phyloP scores from a whole-genome alignment of 306 rosid genomes.

The Hylodesmum podocarpum region DNA sequence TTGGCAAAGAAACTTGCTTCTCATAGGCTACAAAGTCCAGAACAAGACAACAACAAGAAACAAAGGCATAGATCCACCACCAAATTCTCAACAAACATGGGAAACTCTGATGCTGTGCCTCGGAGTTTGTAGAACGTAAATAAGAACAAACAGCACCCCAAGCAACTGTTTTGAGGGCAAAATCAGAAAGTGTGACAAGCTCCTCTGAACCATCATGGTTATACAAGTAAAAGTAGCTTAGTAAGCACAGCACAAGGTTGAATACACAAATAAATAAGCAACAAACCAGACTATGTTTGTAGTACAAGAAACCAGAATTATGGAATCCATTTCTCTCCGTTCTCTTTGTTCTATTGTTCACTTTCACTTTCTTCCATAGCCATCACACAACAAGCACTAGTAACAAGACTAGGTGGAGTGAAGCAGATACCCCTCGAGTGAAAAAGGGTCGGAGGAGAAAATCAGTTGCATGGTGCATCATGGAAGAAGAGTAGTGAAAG shows the following conservation, averaged over 20 bases:
- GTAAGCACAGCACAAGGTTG: slow-evolving; percentile 39
- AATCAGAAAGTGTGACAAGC: slow-evolving; percentile 45
- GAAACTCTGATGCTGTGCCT: slow-evolving; percentile 22
- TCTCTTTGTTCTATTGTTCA: slow-evolving; percentile 8
- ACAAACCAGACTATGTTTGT: slow-evolving; percentile 25
- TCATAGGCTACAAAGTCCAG: slow-evolving; percentile 37
- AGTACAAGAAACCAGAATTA: neutral
- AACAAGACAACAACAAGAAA: slow-evolving; percentile 51
- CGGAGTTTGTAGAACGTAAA: slow-evolving; percentile 31
- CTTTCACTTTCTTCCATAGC: slow-evolving; percentile 40
- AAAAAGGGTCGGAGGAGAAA: slow-evolving; percentile 50
- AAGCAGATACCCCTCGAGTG: slow-evolving; percentile 49
- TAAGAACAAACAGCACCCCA: slow-evolving; percentile 52
- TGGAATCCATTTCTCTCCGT: slow-evolving; percentile 27
- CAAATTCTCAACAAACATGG: slow-evolving; percentile 52
- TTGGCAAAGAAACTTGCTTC: slow-evolving; percentile 34
- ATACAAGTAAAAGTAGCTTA: slow-evolving; percentile 52
- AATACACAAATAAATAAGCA: slow-evolving; percentile 30
- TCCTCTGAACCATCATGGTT: slow-evolving; percentile 41
- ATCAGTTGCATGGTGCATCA: slow-evolving; percentile 25
- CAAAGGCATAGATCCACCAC: slow-evolving; percentile 47
- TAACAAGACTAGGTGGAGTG: slow-evolving; percentile 45
- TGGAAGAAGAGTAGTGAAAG: neutral
- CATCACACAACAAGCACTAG: slow-evolving; percentile 40
- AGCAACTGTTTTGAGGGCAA: slow-evolving; percentile 40